Base-by-base conservation (phyloP, 75 land plant species). In the Sequoiadendron giganteum region DNA sequence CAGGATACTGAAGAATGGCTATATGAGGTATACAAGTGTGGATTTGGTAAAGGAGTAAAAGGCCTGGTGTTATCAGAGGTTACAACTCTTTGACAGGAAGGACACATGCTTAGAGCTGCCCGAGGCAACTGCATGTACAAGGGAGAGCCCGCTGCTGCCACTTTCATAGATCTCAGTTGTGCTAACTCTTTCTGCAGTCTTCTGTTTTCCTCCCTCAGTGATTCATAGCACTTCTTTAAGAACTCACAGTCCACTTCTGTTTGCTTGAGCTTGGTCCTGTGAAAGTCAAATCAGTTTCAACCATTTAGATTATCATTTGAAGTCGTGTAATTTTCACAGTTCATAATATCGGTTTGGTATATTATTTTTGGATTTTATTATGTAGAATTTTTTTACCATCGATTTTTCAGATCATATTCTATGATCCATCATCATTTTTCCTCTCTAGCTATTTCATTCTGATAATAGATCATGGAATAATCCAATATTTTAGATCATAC, bases 231-330 rank as follows among this genome's bases (percentile, higher is more conserved):
- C n/a, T 93, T 40, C 90, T 90, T 95, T 40, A 95, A 88, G 40
- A 91, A 87, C 89, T 95, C 96, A 79, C 95, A 95, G 86, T 95
- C 95, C 72, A 94, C 93, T 88, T 95, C 96, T n/a, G 94, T 95
- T 85, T 95, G 95, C 88, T 94, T 95, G 77, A 95, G 87, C 85
- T 95, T 95, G 5, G 94, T 93, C 85, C 96, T 92, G 39, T 28
- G 13, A 36, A 36, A 7, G 8, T 76, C 39, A 34, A 70, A 13
- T 76, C 28, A 65, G 70, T 65, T 25, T 65, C n/a, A 25, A 52
- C 0, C 55, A 52, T 52, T 52, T 52, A 52, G 55, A 52, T 52
- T 14, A 14, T 13, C 15, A 52, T 52, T 52, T 10, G 0, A 49
- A 47, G 49, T 47, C 7, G 6, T 47, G 8, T 5, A 47, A 47